Percentiles rank a stretch among this genome's conserved stretches.
Conservation (phyloP, 176 grass and related monocot genomes). For the Saccharum officinarum region DNA sequence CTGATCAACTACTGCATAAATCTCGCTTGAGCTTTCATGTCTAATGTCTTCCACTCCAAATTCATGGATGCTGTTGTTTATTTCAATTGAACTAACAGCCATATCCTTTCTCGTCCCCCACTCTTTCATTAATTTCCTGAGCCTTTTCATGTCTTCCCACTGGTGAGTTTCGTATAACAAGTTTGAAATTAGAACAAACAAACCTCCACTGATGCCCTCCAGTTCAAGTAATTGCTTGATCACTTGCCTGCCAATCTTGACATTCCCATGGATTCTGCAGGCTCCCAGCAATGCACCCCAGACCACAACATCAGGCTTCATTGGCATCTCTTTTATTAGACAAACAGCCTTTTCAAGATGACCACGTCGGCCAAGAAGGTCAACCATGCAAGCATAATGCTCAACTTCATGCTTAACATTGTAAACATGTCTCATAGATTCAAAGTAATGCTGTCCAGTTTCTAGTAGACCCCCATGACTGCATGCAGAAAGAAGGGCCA, state of each 20-base stretch:
- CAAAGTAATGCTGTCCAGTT: conserved; percentile 43
- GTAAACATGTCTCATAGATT: conserved; percentile 43
- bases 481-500: conserved; percentile 55
- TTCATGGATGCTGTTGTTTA: conserved; percentile 32
- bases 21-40: conserved; percentile 40
- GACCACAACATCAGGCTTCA: conserved; percentile 58
- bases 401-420: conserved; percentile 48
- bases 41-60: conserved; percentile 49
- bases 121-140: conserved; percentile 62
- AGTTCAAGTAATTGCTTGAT: conserved; percentile 52
- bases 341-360: conserved; percentile 44
- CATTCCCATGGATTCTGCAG: conserved; percentile 54
- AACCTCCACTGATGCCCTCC: conserved; percentile 40
- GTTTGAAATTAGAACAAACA: conserved; percentile 57
- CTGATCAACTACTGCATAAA: conserved; percentile 21
- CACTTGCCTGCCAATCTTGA: conserved; percentile 32
- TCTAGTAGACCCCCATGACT: conserved; percentile 49
- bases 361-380: conserved; percentile 43
- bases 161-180: conserved; percentile 40
- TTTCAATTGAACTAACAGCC: conserved; percentile 46
- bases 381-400: conserved; percentile 61
- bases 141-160: conserved; percentile 44
- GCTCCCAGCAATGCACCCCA: conserved; percentile 58
- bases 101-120: conserved; percentile 42
- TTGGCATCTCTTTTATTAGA: conserved; percentile 55